Percentiles rank a stretch among this genome's conserved stretches.
Evolutionary conservation across 2,329 filamentous ascomycete species (phyloP).

Genomic region (Xylaria sp.): DNA sequence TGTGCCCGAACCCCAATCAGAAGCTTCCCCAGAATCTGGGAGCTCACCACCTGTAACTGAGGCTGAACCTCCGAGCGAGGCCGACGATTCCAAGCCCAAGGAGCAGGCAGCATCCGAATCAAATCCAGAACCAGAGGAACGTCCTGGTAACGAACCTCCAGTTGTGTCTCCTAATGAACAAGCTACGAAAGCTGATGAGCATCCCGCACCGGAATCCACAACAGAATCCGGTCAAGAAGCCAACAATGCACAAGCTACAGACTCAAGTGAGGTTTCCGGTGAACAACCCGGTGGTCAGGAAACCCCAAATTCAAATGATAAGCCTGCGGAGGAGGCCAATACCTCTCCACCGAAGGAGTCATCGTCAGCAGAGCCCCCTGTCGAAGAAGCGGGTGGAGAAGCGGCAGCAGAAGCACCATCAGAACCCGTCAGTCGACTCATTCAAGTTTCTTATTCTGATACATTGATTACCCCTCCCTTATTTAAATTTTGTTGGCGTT

Average conservation of each 20-base stretch:
- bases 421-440: constrained; percentile 9
- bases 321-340: constrained; percentile 3
- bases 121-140: neutral
- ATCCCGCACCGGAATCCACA: neutral
- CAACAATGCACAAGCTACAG: neutral
- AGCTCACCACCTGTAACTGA: neutral
- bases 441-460: neutral
- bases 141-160: constrained; percentile 1
- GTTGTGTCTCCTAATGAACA: constrained; percentile 5
- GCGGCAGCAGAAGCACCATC: constrained; percentile 1
- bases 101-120: constrained; percentile 7
- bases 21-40: constrained; percentile 1
- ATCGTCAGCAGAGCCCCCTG: neutral
- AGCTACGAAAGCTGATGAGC: neutral
- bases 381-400: constrained; percentile 4
- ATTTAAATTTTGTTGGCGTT: neutral
- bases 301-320: constrained; percentile 1
- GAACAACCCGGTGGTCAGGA: constrained; percentile 7
- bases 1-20: constrained; percentile 4
- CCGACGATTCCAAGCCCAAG: neutral
- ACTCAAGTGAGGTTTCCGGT: constrained; percentile 1
- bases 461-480: neutral
- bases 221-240: neutral
- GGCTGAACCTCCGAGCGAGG: constrained; percentile 3
- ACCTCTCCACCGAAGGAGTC: neutral